Evolutionary conservation across 768 basidiomycete genomes (phyloP).

Genomic region (Holtermanniella nyarrowii): DNA sequence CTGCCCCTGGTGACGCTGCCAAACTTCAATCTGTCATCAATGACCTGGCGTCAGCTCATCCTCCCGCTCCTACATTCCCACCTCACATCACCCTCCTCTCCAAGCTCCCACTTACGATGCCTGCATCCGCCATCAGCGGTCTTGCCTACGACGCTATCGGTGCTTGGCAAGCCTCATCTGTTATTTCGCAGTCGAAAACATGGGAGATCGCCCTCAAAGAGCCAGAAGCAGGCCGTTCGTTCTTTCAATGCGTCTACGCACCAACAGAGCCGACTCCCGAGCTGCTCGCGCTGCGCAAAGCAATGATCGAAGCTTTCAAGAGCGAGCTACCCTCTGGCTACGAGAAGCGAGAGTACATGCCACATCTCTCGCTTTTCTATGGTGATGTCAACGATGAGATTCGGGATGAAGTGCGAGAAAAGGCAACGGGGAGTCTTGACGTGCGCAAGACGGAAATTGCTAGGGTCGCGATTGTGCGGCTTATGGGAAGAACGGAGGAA

Average conservation of each 20-base stretch:
- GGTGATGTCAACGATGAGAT: constrained; percentile 14
- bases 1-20: background rate
- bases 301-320: constrained; percentile 6
- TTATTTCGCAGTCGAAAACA: background rate
- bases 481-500: background rate
- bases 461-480: background rate
- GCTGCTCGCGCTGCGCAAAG: constrained; percentile 10
- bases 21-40: constrained; percentile 5
- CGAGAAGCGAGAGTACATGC: constrained; percentile 14
- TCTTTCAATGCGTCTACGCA: constrained; percentile 23
- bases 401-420: constrained; percentile 10
- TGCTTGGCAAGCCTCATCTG: background rate
- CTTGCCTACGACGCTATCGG: background rate
- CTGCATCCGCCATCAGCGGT: background rate
- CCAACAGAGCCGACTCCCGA: constrained; percentile 5
- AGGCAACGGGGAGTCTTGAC: background rate
- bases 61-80: constrained; percentile 7
- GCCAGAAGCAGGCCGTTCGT: constrained; percentile 16
- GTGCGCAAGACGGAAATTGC: background rate
- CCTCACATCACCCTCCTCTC: constrained; percentile 23
- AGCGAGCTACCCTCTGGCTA: background rate
- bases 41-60: constrained; percentile 7
- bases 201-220: constrained; percentile 1
- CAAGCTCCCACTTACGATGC: constrained; percentile 7
- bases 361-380: constrained; percentile 25